These are phyloP conservation scores for Rosa multiflora DNA, from an alignment of 306 rosid species.

Conservation along the genomic window DNA sequence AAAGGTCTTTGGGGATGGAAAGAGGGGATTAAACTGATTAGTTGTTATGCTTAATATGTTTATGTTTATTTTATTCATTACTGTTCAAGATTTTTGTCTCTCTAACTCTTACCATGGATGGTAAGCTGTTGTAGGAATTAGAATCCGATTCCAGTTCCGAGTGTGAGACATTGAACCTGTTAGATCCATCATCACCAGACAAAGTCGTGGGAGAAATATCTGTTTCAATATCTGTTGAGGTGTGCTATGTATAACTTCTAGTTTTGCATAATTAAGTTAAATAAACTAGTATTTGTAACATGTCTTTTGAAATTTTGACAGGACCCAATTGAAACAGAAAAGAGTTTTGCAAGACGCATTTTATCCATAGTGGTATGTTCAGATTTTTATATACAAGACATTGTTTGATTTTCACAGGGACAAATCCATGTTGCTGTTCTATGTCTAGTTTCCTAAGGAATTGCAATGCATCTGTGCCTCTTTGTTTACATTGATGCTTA, in stretches of 20 bases:
- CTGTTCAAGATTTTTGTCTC: conserved; percentile 13
- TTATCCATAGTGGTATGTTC: conserved; percentile 88
- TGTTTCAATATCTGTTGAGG: conserved; percentile 86
- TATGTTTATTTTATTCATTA: background rate
- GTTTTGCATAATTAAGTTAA: conserved; percentile 12
- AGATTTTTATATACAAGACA: background rate
- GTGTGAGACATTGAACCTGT: conserved; percentile 50
- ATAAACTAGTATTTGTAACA: conserved; percentile 31
- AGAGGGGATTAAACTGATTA: background rate
- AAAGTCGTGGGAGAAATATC: conserved; percentile 67
- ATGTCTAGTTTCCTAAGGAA: background rate
- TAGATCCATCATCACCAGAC: conserved; percentile 70
- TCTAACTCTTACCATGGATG: conserved; percentile 9
- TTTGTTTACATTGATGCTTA: background rate
- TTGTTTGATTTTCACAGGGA: background rate
- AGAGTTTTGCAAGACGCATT: conserved; percentile 82
- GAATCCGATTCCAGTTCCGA: conserved; percentile 56
- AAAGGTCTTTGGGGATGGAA: background rate
- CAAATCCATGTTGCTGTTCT: background rate
- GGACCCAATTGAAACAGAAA: conserved; percentile 92
- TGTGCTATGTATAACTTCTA: conserved; percentile 26
- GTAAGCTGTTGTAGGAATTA: conserved; percentile 52
- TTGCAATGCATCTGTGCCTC: background rate
- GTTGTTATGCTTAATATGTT: background rate
- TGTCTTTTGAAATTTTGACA: conserved; percentile 37